Base-by-base conservation (phyloP, 495 filamentous ascomycete genomes). In the Neurospora sp. region DNA sequence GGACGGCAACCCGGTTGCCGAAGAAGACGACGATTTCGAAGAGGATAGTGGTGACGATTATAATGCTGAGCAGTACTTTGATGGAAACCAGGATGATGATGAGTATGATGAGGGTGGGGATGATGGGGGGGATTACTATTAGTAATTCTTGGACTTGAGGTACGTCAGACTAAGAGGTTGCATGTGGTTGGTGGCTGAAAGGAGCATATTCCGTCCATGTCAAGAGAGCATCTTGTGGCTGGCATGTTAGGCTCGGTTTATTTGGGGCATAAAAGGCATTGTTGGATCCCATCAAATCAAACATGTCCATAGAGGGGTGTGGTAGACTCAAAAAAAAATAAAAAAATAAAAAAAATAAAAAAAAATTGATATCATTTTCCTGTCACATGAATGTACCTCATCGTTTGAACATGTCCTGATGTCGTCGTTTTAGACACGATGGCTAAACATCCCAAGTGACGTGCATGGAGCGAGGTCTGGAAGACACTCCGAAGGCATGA, bases 41-140 rank as follows among this genome's bases (percentile, higher is more conserved):
- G 82, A 84, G 71, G 82, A 84, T 38, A 79, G 81, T 14, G 86
- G 81, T 1, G 86, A 86, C 31, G 87, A 88, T 71, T 88, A 88
- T 76, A 83, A 88, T 70, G 87, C 83, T 8, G 87, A 88, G 76
- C 76, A 78, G 20, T 87, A 87, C 77, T 88, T 88, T 73, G 85
- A 86, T 37, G 82, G 79, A 44, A 84, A 85, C 35, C 82, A 84
- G 38, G 83, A 82, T 17, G 84, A 86, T 14, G 85, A 84, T 12
- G 84, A 86, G 7, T 84, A 83, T 16, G 85, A 82, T 69, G 85
- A 81, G 1, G 84, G 82, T 22, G 85, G 79, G 38, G 86, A 83
- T 38, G 81, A 76, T n/a, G 81, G 75, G 17, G 78, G 78, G 8
- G 80, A 74, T 65, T 78, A 74, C 17, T 76, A 65, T 2, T 75